Base-by-base conservation (phyloP, 2,329 filamentous ascomycete species). In the Fusarium mundagurra region DNA sequence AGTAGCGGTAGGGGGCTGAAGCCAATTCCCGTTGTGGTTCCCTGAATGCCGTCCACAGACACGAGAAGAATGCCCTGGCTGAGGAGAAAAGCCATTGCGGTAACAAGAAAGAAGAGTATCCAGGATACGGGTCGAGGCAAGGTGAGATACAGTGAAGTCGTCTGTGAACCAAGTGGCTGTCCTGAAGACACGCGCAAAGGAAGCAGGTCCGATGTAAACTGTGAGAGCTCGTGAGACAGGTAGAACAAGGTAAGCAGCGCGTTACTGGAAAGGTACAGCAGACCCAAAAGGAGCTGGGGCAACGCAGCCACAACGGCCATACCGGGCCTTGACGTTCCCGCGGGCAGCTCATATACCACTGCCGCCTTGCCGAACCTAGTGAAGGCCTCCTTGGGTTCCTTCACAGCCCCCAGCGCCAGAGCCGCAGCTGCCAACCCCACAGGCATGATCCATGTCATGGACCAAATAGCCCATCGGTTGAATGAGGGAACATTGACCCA, bases 151-250 rank as follows among this genome's bases (percentile, higher is more conserved):
- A 88, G 81, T 13, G 85, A 86, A 3, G 84, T 83, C 0, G 79
- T 84, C 79, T 89, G 88, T 39, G 77, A 75, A 58, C 87, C 87
- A 43, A 80, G 77, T 1, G 86, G 83, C 51, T 80, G 76, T 18
- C 83, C 81, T 3, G 85, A 86, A 9, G 85, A 88, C 38, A 89
- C 84, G 38, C 88, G 85, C 33, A 89, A 82, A 24, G 44, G 80
- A 48, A 65, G 62, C 13, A 70, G 53, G 16, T 78, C 69, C 22
- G 81, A 64, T 7, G 84, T 84, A 74, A 85, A 88, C 60, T 83
- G 83, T 6, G 85, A 82, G 51, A 86, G 81, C 76, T 89, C 88
- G 79, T 87, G 84, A 4, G 86, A 87, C 44, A 89, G 80, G 76
- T 83, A 87, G 78, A 85, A 87, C 7, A 83, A 79, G 5, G 85